Evolutionary conservation across 2,329 filamentous ascomycete species (phyloP).

Genomic region (Parasarocladium wereldwijsianum): DNA sequence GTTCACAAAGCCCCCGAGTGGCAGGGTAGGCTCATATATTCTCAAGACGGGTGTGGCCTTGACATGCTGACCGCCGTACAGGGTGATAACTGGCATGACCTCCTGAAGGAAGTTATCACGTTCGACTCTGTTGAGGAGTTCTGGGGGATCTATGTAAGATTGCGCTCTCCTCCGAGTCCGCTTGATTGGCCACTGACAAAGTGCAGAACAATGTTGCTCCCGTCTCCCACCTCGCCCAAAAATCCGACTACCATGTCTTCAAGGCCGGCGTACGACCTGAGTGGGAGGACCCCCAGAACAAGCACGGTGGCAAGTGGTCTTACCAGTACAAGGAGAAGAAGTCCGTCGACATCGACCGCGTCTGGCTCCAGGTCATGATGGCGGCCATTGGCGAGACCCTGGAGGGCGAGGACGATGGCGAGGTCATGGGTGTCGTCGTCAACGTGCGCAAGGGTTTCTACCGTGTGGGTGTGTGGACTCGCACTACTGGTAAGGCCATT

Average conservation of each 20-base stretch:
- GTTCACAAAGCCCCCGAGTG: constrained; percentile 97
- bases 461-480: constrained; percentile 94
- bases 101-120: constrained; percentile 95
- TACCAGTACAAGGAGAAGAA: constrained; percentile 97
- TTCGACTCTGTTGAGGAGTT: constrained; percentile 99
- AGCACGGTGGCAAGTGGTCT: constrained; percentile 98
- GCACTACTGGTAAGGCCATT: constrained; percentile 76
- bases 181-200: constrained; percentile 7
- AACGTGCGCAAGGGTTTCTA: constrained; percentile 98
- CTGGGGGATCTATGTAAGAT: constrained; percentile 94
- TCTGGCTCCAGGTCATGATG: constrained; percentile 96
- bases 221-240: constrained; percentile 87
- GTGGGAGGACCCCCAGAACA: constrained; percentile 98
- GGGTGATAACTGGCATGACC: constrained; percentile 97
- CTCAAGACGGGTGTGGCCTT: background rate
- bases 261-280: constrained; percentile 93
- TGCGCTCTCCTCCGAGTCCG: constrained; percentile 3
- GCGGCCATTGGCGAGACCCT: constrained; percentile 94
- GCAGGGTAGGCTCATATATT: constrained; percentile 64
- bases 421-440: constrained; percentile 98
- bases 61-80: constrained; percentile 22
- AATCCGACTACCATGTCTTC: constrained; percentile 99
- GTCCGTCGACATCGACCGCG: constrained; percentile 76
- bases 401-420: constrained; percentile 84
- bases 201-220: constrained; percentile 92